phyloP scores from a whole-genome alignment of 2,329 filamentous ascomycete species.

The Aspergillus carbonarius region DNA sequence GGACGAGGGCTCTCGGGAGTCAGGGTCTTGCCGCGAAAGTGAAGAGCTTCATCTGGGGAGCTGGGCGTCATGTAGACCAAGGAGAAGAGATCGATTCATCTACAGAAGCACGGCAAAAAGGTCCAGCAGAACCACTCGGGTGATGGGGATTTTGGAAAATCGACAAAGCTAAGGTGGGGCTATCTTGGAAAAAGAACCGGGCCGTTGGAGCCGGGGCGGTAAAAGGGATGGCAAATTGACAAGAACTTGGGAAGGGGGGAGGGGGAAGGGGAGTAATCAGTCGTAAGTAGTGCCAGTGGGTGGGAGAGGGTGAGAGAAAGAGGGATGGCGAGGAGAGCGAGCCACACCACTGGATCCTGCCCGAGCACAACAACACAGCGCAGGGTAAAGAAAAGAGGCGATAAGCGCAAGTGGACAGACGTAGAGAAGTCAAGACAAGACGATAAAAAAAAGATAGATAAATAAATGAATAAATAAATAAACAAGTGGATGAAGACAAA shows the following conservation, averaged over 20 bases:
- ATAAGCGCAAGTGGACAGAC: background rate
- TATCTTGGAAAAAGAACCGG: constrained; percentile 30
- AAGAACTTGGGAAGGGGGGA: background rate
- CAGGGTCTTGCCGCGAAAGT: constrained; percentile 64
- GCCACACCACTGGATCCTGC: background rate
- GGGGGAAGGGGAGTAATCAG: constrained; percentile 1
- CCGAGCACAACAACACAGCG: background rate
- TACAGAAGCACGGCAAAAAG: constrained; percentile 27
- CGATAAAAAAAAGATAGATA: too few relatives aligned
- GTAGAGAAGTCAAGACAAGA: background rate
- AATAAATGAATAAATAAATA: too few relatives aligned
- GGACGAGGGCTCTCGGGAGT: constrained; percentile 71
- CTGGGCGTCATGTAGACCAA: constrained; percentile 56
- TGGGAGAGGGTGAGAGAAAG: background rate
- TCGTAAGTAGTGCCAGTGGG: background rate
- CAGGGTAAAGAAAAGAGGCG: background rate
- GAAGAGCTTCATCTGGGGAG: constrained; percentile 50
- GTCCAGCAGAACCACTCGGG: constrained; percentile 13
- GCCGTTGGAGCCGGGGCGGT: constrained; percentile 20
- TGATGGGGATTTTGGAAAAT: constrained; percentile 31
- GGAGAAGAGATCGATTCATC: constrained; percentile 40
- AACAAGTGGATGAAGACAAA: background rate
- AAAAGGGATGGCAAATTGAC: constrained; percentile 5
- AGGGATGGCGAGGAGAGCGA: background rate
- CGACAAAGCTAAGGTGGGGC: constrained; percentile 41